Evolutionary conservation across 768 basidiomycete genomes (phyloP).

Genomic region (Pleurotus eryngii): DNA sequence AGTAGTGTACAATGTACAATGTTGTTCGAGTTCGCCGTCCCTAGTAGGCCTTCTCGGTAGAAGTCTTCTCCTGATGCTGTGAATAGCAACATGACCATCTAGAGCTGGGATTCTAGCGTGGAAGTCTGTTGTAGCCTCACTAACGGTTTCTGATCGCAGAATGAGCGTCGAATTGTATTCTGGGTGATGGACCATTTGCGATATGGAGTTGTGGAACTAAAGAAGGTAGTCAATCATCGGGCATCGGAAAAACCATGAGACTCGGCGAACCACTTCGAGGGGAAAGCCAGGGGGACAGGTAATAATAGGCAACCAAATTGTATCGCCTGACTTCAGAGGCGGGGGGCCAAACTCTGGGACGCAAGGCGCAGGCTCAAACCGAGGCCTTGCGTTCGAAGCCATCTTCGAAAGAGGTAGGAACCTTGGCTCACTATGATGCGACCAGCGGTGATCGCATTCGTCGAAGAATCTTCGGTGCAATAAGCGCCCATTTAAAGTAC

Average conservation of each 20-base stretch:
- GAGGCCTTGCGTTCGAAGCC: background rate
- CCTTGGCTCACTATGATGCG: too few species aligned
- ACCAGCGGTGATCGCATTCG: too few species aligned
- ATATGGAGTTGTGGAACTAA: conserved; percentile 72
- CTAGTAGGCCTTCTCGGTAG: conserved; percentile 78
- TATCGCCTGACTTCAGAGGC: conserved; percentile 2
- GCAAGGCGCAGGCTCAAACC: background rate
- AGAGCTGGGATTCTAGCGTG: conserved; percentile 33
- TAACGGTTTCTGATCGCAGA: conserved; percentile 71
- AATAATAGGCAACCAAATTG: conserved; percentile 32
- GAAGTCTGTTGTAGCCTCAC: conserved; percentile 32
- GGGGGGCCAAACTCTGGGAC: background rate
- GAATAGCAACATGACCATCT: conserved; percentile 33
- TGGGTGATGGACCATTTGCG: conserved; percentile 80
- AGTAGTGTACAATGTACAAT: conserved; percentile 71
- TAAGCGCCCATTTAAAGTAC: background rate
- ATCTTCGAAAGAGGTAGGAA: too few species aligned
- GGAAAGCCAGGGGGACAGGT: conserved; percentile 40
- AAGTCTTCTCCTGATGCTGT: conserved; percentile 62
- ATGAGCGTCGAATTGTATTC: conserved; percentile 93
- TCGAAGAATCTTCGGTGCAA: too few species aligned
- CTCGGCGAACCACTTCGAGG: conserved; percentile 34
- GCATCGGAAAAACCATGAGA: background rate
- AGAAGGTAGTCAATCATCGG: background rate
- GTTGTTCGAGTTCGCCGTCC: conserved; percentile 72